Evolutionary conservation across 257 asterid genomes (phyloP), one percentile per base, ranked within the genome.

Genomic region (Scutellaria galericulata): DNA sequence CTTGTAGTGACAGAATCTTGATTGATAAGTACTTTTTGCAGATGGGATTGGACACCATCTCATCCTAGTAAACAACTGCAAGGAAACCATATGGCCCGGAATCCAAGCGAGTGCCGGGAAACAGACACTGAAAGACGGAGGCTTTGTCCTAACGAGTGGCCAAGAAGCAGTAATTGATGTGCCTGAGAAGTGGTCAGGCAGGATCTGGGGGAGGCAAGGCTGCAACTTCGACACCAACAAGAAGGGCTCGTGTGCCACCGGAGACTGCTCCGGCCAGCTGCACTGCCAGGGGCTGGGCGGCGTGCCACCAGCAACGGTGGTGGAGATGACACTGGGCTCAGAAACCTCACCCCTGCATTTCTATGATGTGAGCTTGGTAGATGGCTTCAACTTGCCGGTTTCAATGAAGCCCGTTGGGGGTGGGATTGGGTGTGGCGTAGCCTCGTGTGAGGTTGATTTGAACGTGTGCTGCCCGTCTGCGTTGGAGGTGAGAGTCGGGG

Each of bases 371-470:
- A 94, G 97, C 60, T 70, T 94, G 8, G 99, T 91, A 0, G 97
- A 94, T 20, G 99, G 98, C 53, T 91, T 94, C 75, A 94, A 94
- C 85, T 65, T 94, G 75, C 97, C 97, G 0, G 91, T 94, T 0
- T 89, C 97, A 1, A 89, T 94, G 97, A 89, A 84, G 87, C 90
- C 97, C 0, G 84, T 94, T 0, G 99, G 96, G 5, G 97, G 97
- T 5, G 99, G 97, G n/a, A 58, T 85, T 1, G 99, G 97, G 11
- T 94, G 97, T 20, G 97, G 97, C 0, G 79, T 86, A 31, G 99
- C 99, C 0, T 83, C 92, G 3, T 94, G 98, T 51, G 96, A 75
- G 59, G 95, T 82, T 7, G 96, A 91, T 64, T 76, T 94, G 73
- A 94, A 89, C 76, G 46, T 79, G 3, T 91, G 99, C 39, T 94